Evolutionary conservation across 2,329 filamentous ascomycete genomes (phyloP).

Genomic region (Fusarium sp.): DNA sequence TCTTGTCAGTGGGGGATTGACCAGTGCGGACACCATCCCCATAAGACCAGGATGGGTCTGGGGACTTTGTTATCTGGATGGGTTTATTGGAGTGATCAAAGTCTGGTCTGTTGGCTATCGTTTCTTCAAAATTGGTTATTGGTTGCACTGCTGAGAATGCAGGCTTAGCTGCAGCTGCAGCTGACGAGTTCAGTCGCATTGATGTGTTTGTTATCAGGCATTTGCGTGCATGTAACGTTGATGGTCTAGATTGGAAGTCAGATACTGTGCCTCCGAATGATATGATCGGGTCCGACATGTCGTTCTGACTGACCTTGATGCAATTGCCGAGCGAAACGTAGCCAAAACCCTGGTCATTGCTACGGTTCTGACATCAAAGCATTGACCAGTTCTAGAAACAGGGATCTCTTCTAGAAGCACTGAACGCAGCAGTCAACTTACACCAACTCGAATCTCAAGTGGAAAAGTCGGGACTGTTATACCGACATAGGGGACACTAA

Average conservation of each 20-base stretch:
- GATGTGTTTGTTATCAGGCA: not conserved
- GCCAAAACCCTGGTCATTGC: not conserved
- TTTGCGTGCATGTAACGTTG: not conserved
- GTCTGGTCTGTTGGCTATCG: constrained; percentile 31
- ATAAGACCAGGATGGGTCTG: constrained; percentile 59
- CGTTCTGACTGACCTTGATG: not conserved
- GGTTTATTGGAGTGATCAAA: constrained; percentile 36
- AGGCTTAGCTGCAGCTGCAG: constrained; percentile 14
- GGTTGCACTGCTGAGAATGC: constrained; percentile 38
- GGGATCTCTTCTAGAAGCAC: not conserved
- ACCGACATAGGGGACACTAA: constrained; percentile 1
- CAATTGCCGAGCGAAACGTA: not conserved
- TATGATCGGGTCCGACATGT: not conserved
- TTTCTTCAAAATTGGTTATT: constrained; percentile 35
- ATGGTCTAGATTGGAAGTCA: not conserved
- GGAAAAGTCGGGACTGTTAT: constrained; percentile 11
- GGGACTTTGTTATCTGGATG: constrained; percentile 42
- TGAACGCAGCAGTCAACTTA: not conserved
- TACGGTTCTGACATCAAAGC: not conserved
- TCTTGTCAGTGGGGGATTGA: constrained; percentile 15
- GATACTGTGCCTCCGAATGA: not conserved
- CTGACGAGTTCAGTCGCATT: constrained; percentile 22
- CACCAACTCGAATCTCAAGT: not conserved
- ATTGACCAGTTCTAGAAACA: not conserved
- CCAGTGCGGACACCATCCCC: constrained; percentile 46